phyloP scores from a whole-genome alignment of 192 early-diverging fungal species.

The Rhizophagus sp. region DNA sequence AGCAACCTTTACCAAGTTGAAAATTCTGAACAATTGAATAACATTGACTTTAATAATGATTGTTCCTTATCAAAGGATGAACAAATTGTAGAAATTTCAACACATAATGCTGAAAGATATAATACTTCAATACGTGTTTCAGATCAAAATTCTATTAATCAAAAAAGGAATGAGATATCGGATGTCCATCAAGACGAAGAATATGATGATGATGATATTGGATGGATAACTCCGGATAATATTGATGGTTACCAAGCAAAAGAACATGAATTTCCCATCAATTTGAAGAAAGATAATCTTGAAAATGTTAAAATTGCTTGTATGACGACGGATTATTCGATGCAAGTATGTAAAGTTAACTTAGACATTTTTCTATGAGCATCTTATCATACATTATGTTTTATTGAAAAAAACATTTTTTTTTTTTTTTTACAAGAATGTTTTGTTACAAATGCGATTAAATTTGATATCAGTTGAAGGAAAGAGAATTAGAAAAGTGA shows the following conservation, averaged over 20 bases:
- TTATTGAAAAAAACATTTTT: not conserved
- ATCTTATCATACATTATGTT: no score
- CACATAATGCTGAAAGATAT: not conserved
- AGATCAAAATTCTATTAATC: not conserved
- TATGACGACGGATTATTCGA: constrained; percentile 23
- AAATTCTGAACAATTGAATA: no score
- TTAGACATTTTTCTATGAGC: not conserved
- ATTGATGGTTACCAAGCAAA: constrained; percentile 18
- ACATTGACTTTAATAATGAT: not conserved
- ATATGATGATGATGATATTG: constrained; percentile 22
- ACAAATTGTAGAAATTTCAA: not conserved
- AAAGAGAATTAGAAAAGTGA: constrained; percentile 68
- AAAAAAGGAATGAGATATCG: constrained; percentile 2
- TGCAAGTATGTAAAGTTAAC: constrained; percentile 16
- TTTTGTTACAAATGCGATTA: constrained; percentile 90
- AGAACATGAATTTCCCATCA: not conserved
- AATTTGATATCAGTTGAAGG: constrained; percentile 85
- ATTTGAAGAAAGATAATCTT: constrained; percentile 6
- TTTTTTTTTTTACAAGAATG: constrained; percentile 63
- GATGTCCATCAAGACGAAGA: not conserved
- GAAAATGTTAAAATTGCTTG: constrained; percentile 25
- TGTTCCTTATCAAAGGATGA: not conserved
- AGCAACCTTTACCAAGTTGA: no score
- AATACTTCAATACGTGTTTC: not conserved
- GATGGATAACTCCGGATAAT: constrained; percentile 31